Evolutionary conservation across 345 rosid genomes (phyloP), one percentile per base, ranked within the genome.

Genomic region (Brassica carinata): DNA sequence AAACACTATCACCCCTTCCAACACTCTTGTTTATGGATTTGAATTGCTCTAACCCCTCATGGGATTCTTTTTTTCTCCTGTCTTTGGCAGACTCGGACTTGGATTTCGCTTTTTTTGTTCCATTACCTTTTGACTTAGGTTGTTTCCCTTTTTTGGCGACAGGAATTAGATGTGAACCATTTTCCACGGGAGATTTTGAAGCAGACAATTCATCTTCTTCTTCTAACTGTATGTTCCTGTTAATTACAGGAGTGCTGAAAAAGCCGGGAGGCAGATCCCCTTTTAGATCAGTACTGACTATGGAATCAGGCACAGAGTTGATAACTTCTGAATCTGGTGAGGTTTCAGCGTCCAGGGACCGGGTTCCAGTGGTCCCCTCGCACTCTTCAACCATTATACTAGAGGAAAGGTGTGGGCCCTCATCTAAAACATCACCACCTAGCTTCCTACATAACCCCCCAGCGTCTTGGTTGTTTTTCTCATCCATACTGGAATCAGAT

Each of bases 241-340:
- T 55, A 65, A 59, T 69, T 81, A 71, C 45, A 71, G 86, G 72
- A 77, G 86, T 75, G 71, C 78, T 84, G 82, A 79, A 85, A 86
- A 51, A 78, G 70, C 72, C 63, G 81, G 75, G 79, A 31, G 69
- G 84, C 65, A 77, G 74, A 73, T 75, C 84, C 77, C 79, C 92
- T 84, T 69, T 82, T 64, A 71, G 84, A 75, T 84, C 83, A 73
- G 82, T 77, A 76, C 76, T 81, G 40, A 65, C 79, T 76, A 84
- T 87, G 64, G 84, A 75, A 71, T 89, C 99, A 76, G 92, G 91
- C 83, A 83, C 85, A 73, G 79, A 31, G 87, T 93, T 91, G 36
- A 92, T 90, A 65, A 92, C 99, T 90, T 93, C 98, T n/a, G 99
- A 96, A 87, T 96, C 99, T 8, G 99, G 99, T 76, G 99, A 96